These are phyloP conservation scores for Millerozyma acaciae DNA, from an alignment of 805 yeast species.

Conservation along the genomic window DNA sequence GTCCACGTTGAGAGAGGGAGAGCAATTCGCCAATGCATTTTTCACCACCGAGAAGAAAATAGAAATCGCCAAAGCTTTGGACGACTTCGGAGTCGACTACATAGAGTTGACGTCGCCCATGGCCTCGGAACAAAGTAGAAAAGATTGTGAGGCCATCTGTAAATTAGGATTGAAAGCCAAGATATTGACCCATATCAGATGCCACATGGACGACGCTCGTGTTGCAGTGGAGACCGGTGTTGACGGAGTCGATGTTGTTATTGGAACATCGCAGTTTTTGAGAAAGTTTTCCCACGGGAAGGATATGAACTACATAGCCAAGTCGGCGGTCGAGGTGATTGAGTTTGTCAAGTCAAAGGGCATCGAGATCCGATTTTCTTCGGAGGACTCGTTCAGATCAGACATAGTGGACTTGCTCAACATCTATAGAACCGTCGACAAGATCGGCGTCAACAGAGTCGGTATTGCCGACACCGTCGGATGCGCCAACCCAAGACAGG, in stretches of 20 bases:
- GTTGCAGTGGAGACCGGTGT: conserved; percentile 62
- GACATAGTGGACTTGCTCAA: conserved; percentile 57
- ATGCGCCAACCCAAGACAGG: conserved; percentile 63
- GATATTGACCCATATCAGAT: conserved; percentile 56
- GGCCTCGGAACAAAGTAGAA: conserved; percentile 55
- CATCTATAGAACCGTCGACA: conserved; percentile 58
- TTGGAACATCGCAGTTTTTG: conserved; percentile 56
- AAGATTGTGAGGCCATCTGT: conserved; percentile 57
- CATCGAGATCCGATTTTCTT: conserved; percentile 53
- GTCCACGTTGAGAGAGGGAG: conserved; percentile 60
- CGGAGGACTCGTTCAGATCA: conserved; percentile 59
- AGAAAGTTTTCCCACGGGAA: conserved; percentile 58
- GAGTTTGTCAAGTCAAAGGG: conserved; percentile 60
- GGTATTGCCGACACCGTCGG: conserved; percentile 66
- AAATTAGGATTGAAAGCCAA: conserved; percentile 56
- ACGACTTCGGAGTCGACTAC: conserved; percentile 59
- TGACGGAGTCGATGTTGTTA: conserved; percentile 59
- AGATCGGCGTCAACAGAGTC: conserved; percentile 58
- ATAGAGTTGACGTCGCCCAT: conserved; percentile 59
- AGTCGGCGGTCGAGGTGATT: conserved; percentile 55
- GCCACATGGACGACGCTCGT: conserved; percentile 60
- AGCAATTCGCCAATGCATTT: conserved; percentile 61
- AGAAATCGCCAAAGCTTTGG: conserved; percentile 57
- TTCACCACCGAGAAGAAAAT: conserved; percentile 54
- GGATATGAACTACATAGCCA: conserved; percentile 57